Percentiles rank a stretch among this genome's conserved stretches.
Evolutionary conservation across 306 rosid genomes (phyloP).

Genomic region (Prunus campanulata): DNA sequence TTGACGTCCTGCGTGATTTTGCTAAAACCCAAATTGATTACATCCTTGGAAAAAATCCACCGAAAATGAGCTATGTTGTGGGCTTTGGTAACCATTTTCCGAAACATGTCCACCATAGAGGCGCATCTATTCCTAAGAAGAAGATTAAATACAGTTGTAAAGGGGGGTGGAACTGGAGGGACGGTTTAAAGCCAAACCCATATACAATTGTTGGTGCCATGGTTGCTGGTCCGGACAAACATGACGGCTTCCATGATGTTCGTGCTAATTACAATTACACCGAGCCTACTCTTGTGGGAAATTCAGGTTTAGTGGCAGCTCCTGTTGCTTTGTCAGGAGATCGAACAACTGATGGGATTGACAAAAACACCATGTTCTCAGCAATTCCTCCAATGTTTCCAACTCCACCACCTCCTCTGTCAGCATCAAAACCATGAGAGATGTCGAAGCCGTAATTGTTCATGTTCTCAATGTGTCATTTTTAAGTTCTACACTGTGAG

Average conservation of each 20-base stretch:
- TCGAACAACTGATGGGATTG: constrained; percentile 35
- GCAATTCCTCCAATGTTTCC: constrained; percentile 68
- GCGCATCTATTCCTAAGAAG: constrained; percentile 60
- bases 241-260: constrained; percentile 45
- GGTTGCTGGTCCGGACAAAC: constrained; percentile 68
- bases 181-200: constrained; percentile 38
- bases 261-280: constrained; percentile 40
- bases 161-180: constrained; percentile 53
- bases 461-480: too few species aligned
- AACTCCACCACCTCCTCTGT: constrained; percentile 42
- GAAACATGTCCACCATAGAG: constrained; percentile 55
- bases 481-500: too few species aligned
- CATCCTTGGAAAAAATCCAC: too few species aligned
- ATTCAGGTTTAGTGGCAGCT: constrained; percentile 73
- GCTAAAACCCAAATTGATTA: constrained; percentile 57
- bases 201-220: constrained; percentile 59
- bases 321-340: constrained; percentile 47
- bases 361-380: constrained; percentile 53
- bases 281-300: constrained; percentile 63
- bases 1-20: constrained; percentile 33
- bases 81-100: constrained; percentile 59
- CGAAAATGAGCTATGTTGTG: constrained; percentile 57
- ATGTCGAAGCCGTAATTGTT: too few species aligned
- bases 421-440: constrained; percentile 56
- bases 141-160: constrained; percentile 42